phyloP scores from a whole-genome alignment of 352 stramenopile genomes.

The Pythium sp. region DNA sequence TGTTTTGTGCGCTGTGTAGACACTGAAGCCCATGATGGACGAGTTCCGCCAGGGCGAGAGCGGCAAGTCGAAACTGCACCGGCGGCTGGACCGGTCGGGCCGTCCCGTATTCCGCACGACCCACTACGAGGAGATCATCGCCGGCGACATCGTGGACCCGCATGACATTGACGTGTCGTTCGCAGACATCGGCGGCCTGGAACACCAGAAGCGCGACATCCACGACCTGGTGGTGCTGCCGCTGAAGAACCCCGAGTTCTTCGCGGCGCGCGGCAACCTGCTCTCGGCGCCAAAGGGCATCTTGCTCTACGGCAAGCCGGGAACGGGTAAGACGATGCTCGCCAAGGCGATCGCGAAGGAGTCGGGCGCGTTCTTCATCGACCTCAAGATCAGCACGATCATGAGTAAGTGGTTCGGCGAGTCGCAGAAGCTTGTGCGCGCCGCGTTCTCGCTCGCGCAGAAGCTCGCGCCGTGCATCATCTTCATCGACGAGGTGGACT shows the following conservation, averaged over 20 bases:
- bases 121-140: slow-evolving; percentile 91
- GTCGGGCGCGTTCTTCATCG: slow-evolving; percentile 86
- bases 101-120: slow-evolving; percentile 75
- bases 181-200: slow-evolving; percentile 95
- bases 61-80: slow-evolving; percentile 70
- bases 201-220: slow-evolving; percentile 95
- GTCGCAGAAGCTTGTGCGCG: slow-evolving; percentile 93
- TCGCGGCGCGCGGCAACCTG: slow-evolving; percentile 81
- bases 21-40: slow-evolving; percentile 82
- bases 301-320: slow-evolving; percentile 77
- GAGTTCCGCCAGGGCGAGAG: slow-evolving; percentile 63
- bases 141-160: slow-evolving; percentile 93
- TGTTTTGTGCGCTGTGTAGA: slow-evolving; percentile 22
- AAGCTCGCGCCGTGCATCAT: slow-evolving; percentile 97
- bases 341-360: slow-evolving; percentile 96
- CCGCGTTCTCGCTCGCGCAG: slow-evolving; percentile 90
- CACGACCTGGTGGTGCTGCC: slow-evolving; percentile 95
- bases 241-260: slow-evolving; percentile 91
- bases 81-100: slow-evolving; percentile 58
- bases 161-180: slow-evolving; percentile 91
- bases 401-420: slow-evolving; percentile 92
- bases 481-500: slow-evolving; percentile 98
- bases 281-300: slow-evolving; percentile 87
- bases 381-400: slow-evolving; percentile 88
- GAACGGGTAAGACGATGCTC: slow-evolving; percentile 91